Evolutionary conservation across 768 basidiomycete species (phyloP).

Genomic region (Russula foetens): DNA sequence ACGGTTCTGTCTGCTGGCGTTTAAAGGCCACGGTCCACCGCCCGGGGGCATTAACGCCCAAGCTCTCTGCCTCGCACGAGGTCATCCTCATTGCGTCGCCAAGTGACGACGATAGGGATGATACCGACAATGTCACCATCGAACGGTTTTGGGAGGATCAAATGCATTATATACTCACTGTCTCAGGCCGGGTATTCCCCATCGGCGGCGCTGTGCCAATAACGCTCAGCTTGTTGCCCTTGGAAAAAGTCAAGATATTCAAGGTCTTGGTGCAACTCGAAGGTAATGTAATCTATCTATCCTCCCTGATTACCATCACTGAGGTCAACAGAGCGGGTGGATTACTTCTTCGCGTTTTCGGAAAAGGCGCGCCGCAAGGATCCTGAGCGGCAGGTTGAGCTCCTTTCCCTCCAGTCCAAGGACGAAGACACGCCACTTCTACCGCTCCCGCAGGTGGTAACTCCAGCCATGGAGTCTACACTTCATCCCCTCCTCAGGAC

Average conservation of each 20-base stretch:
- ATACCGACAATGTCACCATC: constrained; percentile 68
- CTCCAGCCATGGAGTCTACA: constrained; percentile 60
- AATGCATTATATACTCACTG: constrained; percentile 67
- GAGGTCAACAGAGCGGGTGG: constrained; percentile 59
- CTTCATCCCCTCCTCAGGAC: constrained; percentile 60
- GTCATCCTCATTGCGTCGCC: constrained; percentile 70
- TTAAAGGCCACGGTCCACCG: constrained; percentile 79
- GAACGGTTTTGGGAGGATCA: constrained; percentile 90
- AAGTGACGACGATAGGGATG: constrained; percentile 78
- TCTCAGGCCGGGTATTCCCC: constrained; percentile 70
- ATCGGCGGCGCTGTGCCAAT: constrained; percentile 81
- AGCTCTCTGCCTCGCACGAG: constrained; percentile 59
- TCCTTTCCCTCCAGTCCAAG: background rate
- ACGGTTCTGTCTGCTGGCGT: constrained; percentile 70
- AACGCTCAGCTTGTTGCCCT: constrained; percentile 70
- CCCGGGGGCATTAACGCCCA: constrained; percentile 70
- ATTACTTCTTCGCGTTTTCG: constrained; percentile 74
- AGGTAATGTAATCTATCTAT: constrained; percentile 40
- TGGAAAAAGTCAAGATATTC: constrained; percentile 77
- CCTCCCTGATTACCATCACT: background rate
- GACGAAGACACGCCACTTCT: constrained; percentile 41
- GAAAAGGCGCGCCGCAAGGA: constrained; percentile 64
- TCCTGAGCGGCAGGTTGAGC: constrained; percentile 28
- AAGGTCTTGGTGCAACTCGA: constrained; percentile 67
- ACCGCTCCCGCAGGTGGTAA: constrained; percentile 48